Evolutionary conservation across 768 basidiomycete genomes (phyloP).

Genomic region (Suillus hirtellus): DNA sequence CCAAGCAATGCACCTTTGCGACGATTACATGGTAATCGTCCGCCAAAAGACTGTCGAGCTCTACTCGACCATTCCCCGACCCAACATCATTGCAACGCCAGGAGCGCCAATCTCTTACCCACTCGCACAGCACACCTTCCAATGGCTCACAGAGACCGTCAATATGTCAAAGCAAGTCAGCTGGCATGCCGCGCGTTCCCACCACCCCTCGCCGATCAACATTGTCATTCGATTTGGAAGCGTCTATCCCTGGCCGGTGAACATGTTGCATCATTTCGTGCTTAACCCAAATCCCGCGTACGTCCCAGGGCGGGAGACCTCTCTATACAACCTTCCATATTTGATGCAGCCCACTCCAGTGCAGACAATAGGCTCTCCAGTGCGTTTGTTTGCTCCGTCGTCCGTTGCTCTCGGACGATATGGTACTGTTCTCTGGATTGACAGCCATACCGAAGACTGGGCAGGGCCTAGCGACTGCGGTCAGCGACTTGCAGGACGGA

Average conservation of each 20-base stretch:
- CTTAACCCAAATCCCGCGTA: conserved; percentile 47
- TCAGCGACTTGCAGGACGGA: conserved; percentile 56
- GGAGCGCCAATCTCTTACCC: conserved; percentile 39
- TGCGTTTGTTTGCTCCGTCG: conserved; percentile 57
- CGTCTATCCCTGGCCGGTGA: conserved; percentile 67
- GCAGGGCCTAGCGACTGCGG: conserved; percentile 47
- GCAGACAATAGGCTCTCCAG: conserved; percentile 52
- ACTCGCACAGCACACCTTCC: conserved; percentile 48
- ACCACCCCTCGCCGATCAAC: conserved; percentile 39
- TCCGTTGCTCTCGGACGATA: conserved; percentile 55
- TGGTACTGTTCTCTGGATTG: conserved; percentile 69
- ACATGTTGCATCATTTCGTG: conserved; percentile 62
- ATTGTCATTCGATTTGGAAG: conserved; percentile 62
- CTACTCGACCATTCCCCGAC: conserved; percentile 37
- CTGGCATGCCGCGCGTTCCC: conserved; percentile 18
- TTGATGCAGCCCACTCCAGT: conserved; percentile 34
- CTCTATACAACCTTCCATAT: conserved; percentile 47
- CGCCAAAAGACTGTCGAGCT: conserved; percentile 43
- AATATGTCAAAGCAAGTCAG: conserved; percentile 38
- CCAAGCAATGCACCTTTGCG: conserved; percentile 41
- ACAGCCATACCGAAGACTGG: conserved; percentile 58
- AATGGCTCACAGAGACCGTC: conserved; percentile 58
- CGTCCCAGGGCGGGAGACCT: conserved; percentile 18
- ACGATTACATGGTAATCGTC: conserved; percentile 47
- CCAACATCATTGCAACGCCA: conserved; percentile 17